phyloP scores from a whole-genome alignment of 2,329 filamentous ascomycete genomes.

The Pseudogymnoascus sp. region DNA sequence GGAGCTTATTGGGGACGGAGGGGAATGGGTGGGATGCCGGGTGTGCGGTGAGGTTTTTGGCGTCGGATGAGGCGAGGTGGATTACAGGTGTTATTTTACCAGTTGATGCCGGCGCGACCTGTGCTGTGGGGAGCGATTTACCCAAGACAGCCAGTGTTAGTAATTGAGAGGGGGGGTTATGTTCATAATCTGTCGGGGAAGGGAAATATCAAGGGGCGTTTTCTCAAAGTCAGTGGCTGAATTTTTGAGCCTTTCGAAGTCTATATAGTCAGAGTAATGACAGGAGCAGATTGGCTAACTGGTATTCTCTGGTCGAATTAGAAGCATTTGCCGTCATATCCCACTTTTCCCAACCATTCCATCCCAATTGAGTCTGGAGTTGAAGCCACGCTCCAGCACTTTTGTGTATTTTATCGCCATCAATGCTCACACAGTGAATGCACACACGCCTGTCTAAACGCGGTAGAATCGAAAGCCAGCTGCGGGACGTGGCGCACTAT shows the following conservation, averaged over 20 bases:
- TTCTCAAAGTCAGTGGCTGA: neutral
- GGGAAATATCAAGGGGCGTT: neutral
- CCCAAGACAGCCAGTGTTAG: slow-evolving; percentile 20
- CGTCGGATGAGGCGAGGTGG: slow-evolving; percentile 44
- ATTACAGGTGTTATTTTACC: slow-evolving; percentile 41
- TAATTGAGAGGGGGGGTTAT: neutral
- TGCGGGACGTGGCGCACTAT: neutral
- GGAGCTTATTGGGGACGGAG: slow-evolving; percentile 48
- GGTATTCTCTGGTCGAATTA: neutral
- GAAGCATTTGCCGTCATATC: neutral
- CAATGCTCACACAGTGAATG: neutral
- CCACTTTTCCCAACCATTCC: neutral
- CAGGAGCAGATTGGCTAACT: neutral
- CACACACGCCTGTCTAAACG: neutral
- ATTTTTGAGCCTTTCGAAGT: too few relatives aligned
- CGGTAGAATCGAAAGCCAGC: neutral
- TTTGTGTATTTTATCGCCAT: neutral
- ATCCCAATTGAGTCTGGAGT: neutral
- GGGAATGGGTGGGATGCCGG: slow-evolving; percentile 47
- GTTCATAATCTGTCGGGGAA: neutral
- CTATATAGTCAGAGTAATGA: neutral
- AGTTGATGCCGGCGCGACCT: slow-evolving; percentile 40
- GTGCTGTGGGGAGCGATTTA: slow-evolving; percentile 35
- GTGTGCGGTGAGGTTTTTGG: slow-evolving; percentile 42
- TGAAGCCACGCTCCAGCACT: neutral